These are phyloP conservation scores for Babjeviella inositovora DNA, from an alignment of 805 yeast species.

Conservation along the genomic window DNA sequence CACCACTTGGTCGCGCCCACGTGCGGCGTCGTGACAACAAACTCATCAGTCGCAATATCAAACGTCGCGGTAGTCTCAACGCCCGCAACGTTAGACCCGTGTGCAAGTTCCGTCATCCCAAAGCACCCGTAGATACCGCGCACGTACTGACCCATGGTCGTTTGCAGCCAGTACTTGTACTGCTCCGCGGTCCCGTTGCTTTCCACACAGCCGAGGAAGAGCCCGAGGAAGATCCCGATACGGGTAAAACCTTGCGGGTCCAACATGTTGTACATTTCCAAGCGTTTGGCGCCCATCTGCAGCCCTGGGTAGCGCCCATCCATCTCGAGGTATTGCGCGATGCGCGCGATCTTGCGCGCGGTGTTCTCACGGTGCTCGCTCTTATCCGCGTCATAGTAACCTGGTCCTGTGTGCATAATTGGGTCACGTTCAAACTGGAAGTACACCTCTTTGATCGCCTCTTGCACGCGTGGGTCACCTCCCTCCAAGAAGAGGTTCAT, in stretches of 20 bases:
- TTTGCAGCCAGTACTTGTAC: slow-evolving; percentile 17
- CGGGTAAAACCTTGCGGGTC: slow-evolving; percentile 21
- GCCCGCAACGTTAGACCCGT: slow-evolving; percentile 21
- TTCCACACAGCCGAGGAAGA: slow-evolving; percentile 18
- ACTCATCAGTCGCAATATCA: slow-evolving; percentile 20
- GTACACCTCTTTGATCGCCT: slow-evolving; percentile 6
- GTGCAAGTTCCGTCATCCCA: slow-evolving; percentile 21
- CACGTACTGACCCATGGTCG: slow-evolving; percentile 14
- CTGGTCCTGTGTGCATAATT: slow-evolving; percentile 11
- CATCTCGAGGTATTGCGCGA: slow-evolving; percentile 17
- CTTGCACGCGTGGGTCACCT: neutral
- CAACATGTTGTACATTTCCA: slow-evolving; percentile 13
- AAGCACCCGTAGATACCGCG: slow-evolving; percentile 19
- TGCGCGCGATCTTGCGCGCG: slow-evolving; percentile 14
- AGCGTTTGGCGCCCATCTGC: too few species aligned
- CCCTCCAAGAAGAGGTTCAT: slow-evolving; percentile 14
- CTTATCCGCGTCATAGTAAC: slow-evolving; percentile 15
- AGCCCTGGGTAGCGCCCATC: too few species aligned
- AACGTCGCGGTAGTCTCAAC: slow-evolving; percentile 22
- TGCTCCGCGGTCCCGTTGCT: slow-evolving; percentile 23
- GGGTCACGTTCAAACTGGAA: slow-evolving; percentile 21
- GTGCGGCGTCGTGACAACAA: slow-evolving; percentile 26
- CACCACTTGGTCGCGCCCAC: slow-evolving; percentile 34
- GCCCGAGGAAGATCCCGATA: slow-evolving; percentile 19
- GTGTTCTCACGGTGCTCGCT: slow-evolving; percentile 14